phyloP scores from a whole-genome alignment of 805 yeast genomes.

The Schizosaccharomyces japonicus region DNA sequence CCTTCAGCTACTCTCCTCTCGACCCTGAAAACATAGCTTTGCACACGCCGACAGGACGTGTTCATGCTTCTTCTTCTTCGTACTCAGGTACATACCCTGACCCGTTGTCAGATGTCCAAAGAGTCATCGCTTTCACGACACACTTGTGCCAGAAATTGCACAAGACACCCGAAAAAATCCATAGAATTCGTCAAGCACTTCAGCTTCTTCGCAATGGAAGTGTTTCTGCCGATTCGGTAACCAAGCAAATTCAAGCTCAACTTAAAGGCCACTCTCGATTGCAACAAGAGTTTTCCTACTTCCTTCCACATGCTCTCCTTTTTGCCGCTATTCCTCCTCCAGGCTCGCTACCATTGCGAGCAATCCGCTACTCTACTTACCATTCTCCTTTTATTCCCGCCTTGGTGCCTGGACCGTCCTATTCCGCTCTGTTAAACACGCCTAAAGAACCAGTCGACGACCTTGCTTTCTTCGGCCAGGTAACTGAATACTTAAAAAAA shows the following conservation, averaged over 20 bases:
- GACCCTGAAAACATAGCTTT: neutral
- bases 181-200: neutral
- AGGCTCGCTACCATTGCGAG: neutral
- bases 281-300: neutral
- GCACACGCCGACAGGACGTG: neutral
- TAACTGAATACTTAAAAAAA: constrained; percentile 65
- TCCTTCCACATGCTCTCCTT: neutral
- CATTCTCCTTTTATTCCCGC: neutral
- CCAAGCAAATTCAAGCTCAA: neutral
- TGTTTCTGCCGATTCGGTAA: neutral
- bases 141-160: neutral
- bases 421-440: neutral
- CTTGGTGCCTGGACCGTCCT: neutral
- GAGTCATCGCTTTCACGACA: neutral
- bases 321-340: neutral
- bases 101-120: neutral
- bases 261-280: neutral
- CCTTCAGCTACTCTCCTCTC: neutral
- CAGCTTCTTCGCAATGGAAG: neutral
- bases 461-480: constrained; percentile 43
- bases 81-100: neutral
- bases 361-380: neutral
- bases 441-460: neutral
- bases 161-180: neutral
- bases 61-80: neutral